Base-by-base conservation (phyloP, 768 basidiomycete species). In the Collybia sordida region DNA sequence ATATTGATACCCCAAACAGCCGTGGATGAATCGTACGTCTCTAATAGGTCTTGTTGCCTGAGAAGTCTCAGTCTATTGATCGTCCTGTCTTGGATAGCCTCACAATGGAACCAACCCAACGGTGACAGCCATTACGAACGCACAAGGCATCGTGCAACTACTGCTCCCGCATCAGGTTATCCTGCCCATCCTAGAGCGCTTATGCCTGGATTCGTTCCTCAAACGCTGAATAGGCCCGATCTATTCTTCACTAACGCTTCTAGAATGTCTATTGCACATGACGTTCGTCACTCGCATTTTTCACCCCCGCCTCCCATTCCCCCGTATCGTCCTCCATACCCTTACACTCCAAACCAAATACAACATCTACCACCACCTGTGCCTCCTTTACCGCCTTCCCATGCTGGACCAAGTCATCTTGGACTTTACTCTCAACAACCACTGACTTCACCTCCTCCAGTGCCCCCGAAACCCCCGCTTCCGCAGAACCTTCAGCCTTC, bases 381-480 rank as follows among this genome's bases (percentile, higher is more conserved):
- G 34, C 60, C 67, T 24, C 63, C 65, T 25, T 52, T 58, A 7
- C 54, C 64, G 0, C 66, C 60, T 19, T 56, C 64, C 18, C 59
- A 58, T 6, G 42, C 43, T 15, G 36, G 17, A 22, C 50, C n/a
- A 8, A 37, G 36, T n/a, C 45, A 37, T 38, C 17, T n/a, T n/a
- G 18, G 45, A 45, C 14, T 40, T 12, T 27, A 39, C 45, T 50
- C 56, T 22, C 49, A 53, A n/a, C 45, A 54, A 51, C 54, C 54
- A 31, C 24, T 47, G 56, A 53, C 62, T 0, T 41, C 60, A 0
- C 63, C 66, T 3, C 76, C 78, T 8, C 71, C 71, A 6, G 42
- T 73, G 28, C 75, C 75, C 5, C 69, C 75, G 2, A 75, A 73
- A 55, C 74, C 76, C 5, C 11, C 36, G 12, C 38, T 17, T 18